These are phyloP conservation scores for Fusarium fracticaudum DNA, from an alignment of 2,329 filamentous ascomycete species.

Conservation along the genomic window DNA sequence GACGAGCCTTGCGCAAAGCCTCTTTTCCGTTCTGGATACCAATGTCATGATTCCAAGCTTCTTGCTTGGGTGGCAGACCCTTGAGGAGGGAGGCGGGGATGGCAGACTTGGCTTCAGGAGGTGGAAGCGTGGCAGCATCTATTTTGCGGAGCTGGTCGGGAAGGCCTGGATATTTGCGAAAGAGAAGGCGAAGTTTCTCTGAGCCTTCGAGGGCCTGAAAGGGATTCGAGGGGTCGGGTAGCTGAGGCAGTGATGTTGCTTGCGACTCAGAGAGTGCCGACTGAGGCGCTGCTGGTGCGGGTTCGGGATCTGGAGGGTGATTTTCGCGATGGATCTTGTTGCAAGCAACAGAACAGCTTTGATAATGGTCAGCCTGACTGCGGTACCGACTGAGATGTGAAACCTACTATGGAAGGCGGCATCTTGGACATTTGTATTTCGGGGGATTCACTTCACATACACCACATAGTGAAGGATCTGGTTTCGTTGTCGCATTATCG, in stretches of 20 bases:
- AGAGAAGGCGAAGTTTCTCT: constrained; percentile 60
- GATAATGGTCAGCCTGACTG: background rate
- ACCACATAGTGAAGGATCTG: constrained; percentile 53
- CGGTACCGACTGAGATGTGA: background rate
- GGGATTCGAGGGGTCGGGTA: constrained; percentile 50
- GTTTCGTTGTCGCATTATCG: background rate
- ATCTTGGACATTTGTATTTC: constrained; percentile 73
- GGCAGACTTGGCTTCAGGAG: constrained; percentile 44
- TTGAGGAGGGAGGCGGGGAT: constrained; percentile 49
- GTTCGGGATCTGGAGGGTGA: constrained; percentile 54
- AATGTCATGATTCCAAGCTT: constrained; percentile 66
- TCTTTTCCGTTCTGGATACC: constrained; percentile 66
- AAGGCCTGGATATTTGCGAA: constrained; percentile 63
- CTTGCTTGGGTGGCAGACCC: constrained; percentile 47
- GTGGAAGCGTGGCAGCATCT: constrained; percentile 60
- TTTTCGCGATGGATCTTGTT: constrained; percentile 62
- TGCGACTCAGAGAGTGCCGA: constrained; percentile 34
- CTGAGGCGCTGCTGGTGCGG: background rate
- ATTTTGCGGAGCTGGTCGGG: constrained; percentile 59
- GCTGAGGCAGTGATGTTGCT: constrained; percentile 1
- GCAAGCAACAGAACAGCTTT: constrained; percentile 69
- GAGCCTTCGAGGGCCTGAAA: constrained; percentile 63
- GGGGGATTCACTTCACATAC: constrained; percentile 61
- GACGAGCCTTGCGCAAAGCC: constrained; percentile 61
- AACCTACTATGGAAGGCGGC: constrained; percentile 66